Conservation (phyloP, 805 yeast species). For the Metschnikowia peoriensis region DNA sequence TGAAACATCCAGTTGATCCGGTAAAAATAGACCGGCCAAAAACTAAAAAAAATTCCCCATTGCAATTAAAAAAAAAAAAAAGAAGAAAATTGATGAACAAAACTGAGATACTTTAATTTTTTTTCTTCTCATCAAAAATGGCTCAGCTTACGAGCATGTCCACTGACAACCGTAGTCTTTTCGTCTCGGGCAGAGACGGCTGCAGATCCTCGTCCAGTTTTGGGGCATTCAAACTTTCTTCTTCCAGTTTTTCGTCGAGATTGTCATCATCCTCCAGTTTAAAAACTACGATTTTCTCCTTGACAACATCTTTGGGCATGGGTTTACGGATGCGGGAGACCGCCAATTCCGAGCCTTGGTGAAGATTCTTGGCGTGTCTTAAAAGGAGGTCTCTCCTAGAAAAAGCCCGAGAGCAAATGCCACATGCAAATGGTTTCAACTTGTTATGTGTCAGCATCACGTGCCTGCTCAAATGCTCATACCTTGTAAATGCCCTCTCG, state of each 20-base stretch:
- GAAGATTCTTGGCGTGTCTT: conserved; percentile 46
- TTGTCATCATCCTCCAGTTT: no score
- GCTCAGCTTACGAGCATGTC: conserved; percentile 41
- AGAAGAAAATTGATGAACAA: neutral
- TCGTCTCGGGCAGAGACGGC: conserved; percentile 25
- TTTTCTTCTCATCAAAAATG: neutral
- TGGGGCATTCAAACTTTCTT: conserved; percentile 1
- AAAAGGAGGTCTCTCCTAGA: conserved; percentile 42
- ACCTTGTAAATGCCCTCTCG: conserved; percentile 45
- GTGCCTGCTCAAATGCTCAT: conserved; percentile 45
- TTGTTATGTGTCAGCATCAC: conserved; percentile 44
- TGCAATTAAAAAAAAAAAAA: neutral
- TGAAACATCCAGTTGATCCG: neutral
- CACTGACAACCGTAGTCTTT: conserved; percentile 39
- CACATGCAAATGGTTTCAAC: conserved; percentile 43
- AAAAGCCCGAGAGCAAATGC: conserved; percentile 44
- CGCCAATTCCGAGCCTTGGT: conserved; percentile 42
- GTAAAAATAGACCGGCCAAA: neutral
- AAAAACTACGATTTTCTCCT: neutral
- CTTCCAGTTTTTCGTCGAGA: conserved; percentile 4
- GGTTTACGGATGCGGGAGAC: conserved; percentile 43
- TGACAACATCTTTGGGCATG: conserved; percentile 22
- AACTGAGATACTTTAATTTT: no score
- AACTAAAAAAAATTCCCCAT: neutral
- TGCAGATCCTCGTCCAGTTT: conserved; percentile 5